Conservation (phyloP, 2,329 filamentous ascomycete species). For the Alternaria ethzedia region DNA sequence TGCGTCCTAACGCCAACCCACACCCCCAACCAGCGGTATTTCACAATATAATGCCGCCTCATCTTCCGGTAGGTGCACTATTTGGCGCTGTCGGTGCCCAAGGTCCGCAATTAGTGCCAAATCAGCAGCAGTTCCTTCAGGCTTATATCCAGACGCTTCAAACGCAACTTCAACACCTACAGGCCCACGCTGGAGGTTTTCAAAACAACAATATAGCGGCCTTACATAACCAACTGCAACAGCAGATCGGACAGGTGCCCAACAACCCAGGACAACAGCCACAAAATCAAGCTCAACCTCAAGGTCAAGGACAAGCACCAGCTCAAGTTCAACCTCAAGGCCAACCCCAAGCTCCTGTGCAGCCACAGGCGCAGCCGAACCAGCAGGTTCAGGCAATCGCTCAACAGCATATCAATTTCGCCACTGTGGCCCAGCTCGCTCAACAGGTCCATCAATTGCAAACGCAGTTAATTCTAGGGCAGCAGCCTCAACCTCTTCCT, state of each 20-base stretch:
- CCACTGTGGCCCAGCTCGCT: slow-evolving; percentile 4
- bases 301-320: background rate
- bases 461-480: slow-evolving; percentile 1
- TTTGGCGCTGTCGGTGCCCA: slow-evolving; percentile 12
- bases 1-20: slow-evolving; percentile 19
- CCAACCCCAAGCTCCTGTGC: background rate
- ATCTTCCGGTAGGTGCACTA: slow-evolving; percentile 3
- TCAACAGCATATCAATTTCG: slow-evolving; percentile 8
- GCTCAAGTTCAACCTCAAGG: background rate
- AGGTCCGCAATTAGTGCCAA: slow-evolving; percentile 13
- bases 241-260: slow-evolving; percentile 10
- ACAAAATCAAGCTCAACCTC: background rate
- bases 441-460: slow-evolving; percentile 14
- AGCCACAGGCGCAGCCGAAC: slow-evolving; percentile 5
- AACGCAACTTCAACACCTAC: slow-evolving; percentile 29
- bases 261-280: background rate
- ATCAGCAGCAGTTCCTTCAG: slow-evolving; percentile 21
- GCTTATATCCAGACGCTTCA: slow-evolving; percentile 25
- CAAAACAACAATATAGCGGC: slow-evolving; percentile 21
- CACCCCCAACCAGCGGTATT: slow-evolving; percentile 3
- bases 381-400: slow-evolving; percentile 2
- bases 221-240: slow-evolving; percentile 25
- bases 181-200: slow-evolving; percentile 17
- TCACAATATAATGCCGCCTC: slow-evolving; percentile 1
- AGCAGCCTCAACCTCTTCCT: slow-evolving; percentile 1